Conservation (phyloP, 192 early-diverging fungal genomes). For the Backusella liffmaniae region DNA sequence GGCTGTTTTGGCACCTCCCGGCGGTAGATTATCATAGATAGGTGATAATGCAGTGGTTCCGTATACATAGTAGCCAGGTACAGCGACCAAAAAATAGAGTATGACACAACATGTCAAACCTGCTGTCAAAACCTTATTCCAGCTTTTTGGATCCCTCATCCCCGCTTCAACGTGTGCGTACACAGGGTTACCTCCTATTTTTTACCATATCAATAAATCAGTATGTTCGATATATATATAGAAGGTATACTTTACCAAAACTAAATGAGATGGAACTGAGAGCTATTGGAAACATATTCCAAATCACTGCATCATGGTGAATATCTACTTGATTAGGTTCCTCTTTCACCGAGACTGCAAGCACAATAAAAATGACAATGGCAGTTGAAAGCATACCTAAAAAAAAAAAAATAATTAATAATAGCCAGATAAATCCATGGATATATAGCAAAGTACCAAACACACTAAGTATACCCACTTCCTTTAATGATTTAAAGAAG, state of each 20-base stretch:
- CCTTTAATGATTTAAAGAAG: constrained; percentile 72
- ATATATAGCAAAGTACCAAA: constrained; percentile 33
- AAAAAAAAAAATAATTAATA: neutral
- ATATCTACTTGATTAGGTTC: constrained; percentile 32
- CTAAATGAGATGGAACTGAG: constrained; percentile 62
- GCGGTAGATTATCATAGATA: constrained; percentile 64
- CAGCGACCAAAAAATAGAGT: constrained; percentile 68
- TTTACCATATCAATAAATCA: neutral
- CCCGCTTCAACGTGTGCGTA: constrained; percentile 76
- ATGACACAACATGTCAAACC: constrained; percentile 57
- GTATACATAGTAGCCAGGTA: constrained; percentile 71
- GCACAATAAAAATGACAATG: constrained; percentile 66
- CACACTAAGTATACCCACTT: constrained; percentile 70
- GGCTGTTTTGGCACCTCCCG: constrained; percentile 52
- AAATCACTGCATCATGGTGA: constrained; percentile 54
- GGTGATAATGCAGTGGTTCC: constrained; percentile 60
- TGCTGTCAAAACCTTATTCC: constrained; percentile 56
- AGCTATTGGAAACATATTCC: constrained; percentile 68
- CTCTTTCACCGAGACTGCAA: constrained; percentile 55
- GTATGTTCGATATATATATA: constrained; percentile 22
- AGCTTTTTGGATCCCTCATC: constrained; percentile 68
- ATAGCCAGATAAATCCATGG: neutral
- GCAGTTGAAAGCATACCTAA: constrained; percentile 70
- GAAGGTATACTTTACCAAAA: constrained; percentile 15
- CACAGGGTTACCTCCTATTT: constrained; percentile 62